These are phyloP conservation scores for Sporormia fimetaria DNA, from an alignment of 495 filamentous ascomycete species.

Conservation along the genomic window DNA sequence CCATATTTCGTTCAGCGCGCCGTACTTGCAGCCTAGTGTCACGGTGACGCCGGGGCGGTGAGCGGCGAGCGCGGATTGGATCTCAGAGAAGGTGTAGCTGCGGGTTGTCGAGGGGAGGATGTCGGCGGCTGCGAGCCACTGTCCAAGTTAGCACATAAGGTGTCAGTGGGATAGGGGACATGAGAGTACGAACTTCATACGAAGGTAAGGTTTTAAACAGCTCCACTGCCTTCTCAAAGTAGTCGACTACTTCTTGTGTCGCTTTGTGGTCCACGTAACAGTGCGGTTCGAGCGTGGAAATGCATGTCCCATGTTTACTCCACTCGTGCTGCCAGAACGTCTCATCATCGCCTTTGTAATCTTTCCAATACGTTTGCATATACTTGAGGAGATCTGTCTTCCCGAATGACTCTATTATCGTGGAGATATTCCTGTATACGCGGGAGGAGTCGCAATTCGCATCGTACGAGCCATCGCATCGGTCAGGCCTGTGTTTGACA, in stretches of 20 bases:
- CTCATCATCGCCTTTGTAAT: conserved; percentile 51
- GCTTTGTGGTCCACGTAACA: conserved; percentile 60
- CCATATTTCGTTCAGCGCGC: conserved; percentile 65
- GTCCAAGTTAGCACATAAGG: not conserved
- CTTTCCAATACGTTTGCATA: conserved; percentile 74
- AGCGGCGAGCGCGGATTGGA: conserved; percentile 50
- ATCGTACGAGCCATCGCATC: conserved; percentile 71
- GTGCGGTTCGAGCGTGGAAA: conserved; percentile 54
- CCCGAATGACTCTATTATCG: conserved; percentile 51
- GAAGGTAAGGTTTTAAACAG: conserved; percentile 54
- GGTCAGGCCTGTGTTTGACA: conserved; percentile 48
- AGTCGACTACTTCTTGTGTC: conserved; percentile 51
- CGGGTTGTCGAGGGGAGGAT: conserved; percentile 50
- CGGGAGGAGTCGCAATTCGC: conserved; percentile 58
- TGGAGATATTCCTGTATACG: conserved; percentile 58
- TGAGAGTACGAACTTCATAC: conserved; percentile 39
- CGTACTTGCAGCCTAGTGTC: conserved; percentile 53
- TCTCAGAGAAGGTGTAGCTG: conserved; percentile 54
- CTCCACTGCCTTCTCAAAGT: conserved; percentile 46
- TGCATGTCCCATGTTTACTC: conserved; percentile 73
- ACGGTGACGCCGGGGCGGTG: conserved; percentile 51
- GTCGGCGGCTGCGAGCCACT: conserved; percentile 49
- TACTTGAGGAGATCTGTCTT: conserved; percentile 52
- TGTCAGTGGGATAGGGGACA: not conserved
- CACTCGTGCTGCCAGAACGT: conserved; percentile 78